Base-by-base conservation (phyloP, 2,329 filamentous ascomycete species). In the Pseudophaeomoniella oleicola region DNA sequence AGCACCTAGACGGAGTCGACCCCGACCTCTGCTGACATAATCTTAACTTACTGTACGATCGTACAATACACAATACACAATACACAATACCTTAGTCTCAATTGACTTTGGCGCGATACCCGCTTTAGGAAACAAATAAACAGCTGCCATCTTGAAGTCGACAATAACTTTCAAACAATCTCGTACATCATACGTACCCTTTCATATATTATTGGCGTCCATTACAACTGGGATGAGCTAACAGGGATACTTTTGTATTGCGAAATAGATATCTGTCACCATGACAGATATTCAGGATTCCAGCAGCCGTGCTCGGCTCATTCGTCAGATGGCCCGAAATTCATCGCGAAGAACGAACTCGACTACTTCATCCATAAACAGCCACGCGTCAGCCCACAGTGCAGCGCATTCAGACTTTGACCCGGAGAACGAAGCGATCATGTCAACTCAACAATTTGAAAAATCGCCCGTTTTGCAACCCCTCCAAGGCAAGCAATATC, bases 351-450 rank as follows among this genome's bases (percentile, higher is more conserved):
- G 14, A 32, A 13, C 6, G 6, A 32, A 32, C 15, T 32, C 31
- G 16, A 32, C 31, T 6, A 32, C 14, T 16, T 32, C 31, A 14
- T 32, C 31, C 6, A 17, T 14, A 13, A 19, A 30, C 16, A 46
- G 44, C 35, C 42, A 46, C 14, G 15, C 37, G 30, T 45, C 44
- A 4, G 35, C 43, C 36, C 43, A 45, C 19, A 32, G 35, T 5
- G 47, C 46, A 5, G 27, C 46, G 16, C 6, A 16, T 9, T 56
- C 57, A 13, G 56, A 59, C 40, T 62, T 62, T 36, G 57, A 62
- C 33, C 57, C 56, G 5, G 57, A 62, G 37, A 53, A 61, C 45
- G 59, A 62, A 45, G 58, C 57, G 18, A 45, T 60, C 22, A 52
- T 53, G 27, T 62, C 59, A 6, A 60, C 56, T 6, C 51, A 47